A percentile compares a stretch with the other conserved stretches of the same genome.
Conservation (phyloP, 768 basidiomycete species). For the Saitozyma sp. region DNA sequence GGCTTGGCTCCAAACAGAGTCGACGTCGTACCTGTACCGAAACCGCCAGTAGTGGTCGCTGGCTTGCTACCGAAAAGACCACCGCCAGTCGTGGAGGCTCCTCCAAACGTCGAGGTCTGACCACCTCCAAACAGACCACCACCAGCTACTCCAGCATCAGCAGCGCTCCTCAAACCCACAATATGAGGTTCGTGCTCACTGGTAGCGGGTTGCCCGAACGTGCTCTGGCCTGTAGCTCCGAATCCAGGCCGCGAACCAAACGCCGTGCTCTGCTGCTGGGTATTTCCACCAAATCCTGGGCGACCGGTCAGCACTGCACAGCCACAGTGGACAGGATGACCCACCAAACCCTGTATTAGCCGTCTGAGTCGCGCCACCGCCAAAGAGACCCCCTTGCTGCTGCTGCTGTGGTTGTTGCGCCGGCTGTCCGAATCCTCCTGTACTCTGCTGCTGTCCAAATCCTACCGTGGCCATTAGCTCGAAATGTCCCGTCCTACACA, state of each 20-base stretch:
- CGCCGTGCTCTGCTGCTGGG: slow-evolving; percentile 57
- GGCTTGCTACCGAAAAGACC: slow-evolving; percentile 54
- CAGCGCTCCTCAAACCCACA: no score
- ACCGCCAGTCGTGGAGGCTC: slow-evolving; percentile 9
- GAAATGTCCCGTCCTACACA: slow-evolving; percentile 34
- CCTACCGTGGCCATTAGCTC: no score
- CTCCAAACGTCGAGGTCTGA: slow-evolving; percentile 32
- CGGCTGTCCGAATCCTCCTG: slow-evolving; percentile 36
- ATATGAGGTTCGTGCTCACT: slow-evolving; percentile 9
- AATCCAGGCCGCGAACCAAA: slow-evolving; percentile 55
- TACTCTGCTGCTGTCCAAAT: no score
- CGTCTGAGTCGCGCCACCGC: slow-evolving; percentile 12
- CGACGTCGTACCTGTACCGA: slow-evolving; percentile 55
- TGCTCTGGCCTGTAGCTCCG: slow-evolving; percentile 56
- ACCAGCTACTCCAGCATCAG: slow-evolving; percentile 13
- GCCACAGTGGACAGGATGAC: not conserved
- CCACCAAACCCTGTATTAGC: slow-evolving; percentile 21
- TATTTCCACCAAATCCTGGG: slow-evolving; percentile 55
- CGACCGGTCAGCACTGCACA: not conserved
- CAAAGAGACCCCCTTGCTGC: slow-evolving; percentile 29
- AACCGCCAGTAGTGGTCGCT: slow-evolving; percentile 54
- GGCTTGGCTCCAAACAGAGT: slow-evolving; percentile 25
- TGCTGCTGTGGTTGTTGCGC: slow-evolving; percentile 23
- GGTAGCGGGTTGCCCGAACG: slow-evolving; percentile 61
- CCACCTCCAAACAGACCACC: slow-evolving; percentile 36